Percentiles rank a stretch among this genome's conserved stretches.
phyloP scores from a whole-genome alignment of 768 basidiomycete genomes.

The Kwoniella heveanensis region DNA sequence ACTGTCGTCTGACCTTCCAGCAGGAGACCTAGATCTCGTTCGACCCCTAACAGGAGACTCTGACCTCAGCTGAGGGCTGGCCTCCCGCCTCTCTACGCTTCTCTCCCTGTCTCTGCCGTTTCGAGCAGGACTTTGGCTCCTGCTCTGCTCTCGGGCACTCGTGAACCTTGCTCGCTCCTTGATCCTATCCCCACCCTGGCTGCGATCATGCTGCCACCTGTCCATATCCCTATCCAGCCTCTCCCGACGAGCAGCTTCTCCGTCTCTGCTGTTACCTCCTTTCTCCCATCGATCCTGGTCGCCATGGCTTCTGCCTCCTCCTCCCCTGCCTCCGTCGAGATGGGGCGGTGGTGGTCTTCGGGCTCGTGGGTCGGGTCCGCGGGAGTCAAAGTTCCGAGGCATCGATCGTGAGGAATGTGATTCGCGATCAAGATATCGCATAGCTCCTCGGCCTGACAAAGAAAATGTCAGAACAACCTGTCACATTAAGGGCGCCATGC shows the following conservation, averaged over 20 bases:
- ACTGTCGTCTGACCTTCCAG: constrained; percentile 32
- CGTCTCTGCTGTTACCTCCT: constrained; percentile 2
- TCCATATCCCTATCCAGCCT: constrained; percentile 62
- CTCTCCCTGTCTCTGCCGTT: background rate
- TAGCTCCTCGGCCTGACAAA: constrained; percentile 50
- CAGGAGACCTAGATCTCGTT: constrained; percentile 18
- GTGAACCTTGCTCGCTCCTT: constrained; percentile 18
- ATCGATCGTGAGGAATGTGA: constrained; percentile 11
- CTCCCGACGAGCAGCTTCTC: constrained; percentile 34
- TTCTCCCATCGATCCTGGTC: background rate
- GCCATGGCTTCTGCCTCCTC: background rate
- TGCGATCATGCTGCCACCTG: constrained; percentile 36
- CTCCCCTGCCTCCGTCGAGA: constrained; percentile 20
- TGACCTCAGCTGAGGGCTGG: constrained; percentile 25
- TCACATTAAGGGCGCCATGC: no score
- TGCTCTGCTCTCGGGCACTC: constrained; percentile 3
- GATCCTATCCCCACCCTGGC: constrained; percentile 3
- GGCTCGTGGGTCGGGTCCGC: constrained; percentile 24
- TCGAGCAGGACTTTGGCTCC: constrained; percentile 16
- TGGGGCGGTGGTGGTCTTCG: constrained; percentile 11
- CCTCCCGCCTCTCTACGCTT: constrained; percentile 26
- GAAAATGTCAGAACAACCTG: background rate
- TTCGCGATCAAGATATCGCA: constrained; percentile 54
- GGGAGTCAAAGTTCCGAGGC: constrained; percentile 32
- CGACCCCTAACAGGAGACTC: constrained; percentile 34